A percentile compares a stretch with the other conserved stretches of the same genome.
Evolutionary conservation across 208 protist species (phyloP).

Genomic region (Zelonia costaricensis): DNA sequence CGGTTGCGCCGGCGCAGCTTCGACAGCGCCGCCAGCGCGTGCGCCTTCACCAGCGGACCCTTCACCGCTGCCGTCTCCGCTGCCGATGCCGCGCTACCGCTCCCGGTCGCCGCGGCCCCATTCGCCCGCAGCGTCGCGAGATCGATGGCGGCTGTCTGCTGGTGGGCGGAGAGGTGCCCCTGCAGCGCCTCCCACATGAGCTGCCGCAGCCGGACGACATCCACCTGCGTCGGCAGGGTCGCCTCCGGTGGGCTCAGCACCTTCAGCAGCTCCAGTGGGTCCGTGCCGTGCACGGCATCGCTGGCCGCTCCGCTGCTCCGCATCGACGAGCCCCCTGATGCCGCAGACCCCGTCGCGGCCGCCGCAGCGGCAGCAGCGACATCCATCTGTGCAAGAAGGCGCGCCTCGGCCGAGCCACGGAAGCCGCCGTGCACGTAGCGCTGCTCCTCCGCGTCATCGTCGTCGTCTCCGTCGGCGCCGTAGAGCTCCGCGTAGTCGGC

Average conservation of each 20-base stretch:
- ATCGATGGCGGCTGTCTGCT: conserved; percentile 12
- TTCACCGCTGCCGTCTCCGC: conserved; percentile 1
- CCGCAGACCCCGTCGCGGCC: conserved; percentile 6
- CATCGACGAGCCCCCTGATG: conserved; percentile 12
- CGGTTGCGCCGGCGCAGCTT: conserved; percentile 12
- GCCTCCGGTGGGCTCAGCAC: conserved; percentile 69
- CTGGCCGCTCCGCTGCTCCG: conserved; percentile 20
- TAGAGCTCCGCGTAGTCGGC: conserved; percentile 35
- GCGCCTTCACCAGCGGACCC: conserved; percentile 26
- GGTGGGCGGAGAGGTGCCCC: conserved; percentile 32
- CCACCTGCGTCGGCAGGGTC: conserved; percentile 77
- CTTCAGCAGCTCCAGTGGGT: conserved; percentile 38
- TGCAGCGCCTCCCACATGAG: conserved; percentile 79
- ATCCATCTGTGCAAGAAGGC: conserved; percentile 53
- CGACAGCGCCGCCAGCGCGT: conserved; percentile 29
- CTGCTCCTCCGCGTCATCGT: conserved; percentile 29
- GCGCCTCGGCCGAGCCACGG: conserved; percentile 24
- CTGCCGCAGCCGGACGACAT: conserved; percentile 78
- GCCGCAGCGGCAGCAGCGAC: conserved; percentile 21
- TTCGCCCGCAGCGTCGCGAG: conserved; percentile 6
- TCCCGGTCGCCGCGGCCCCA: neutral
- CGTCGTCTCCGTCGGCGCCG: conserved; percentile 34
- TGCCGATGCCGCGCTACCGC: neutral
- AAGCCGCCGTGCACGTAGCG: conserved; percentile 33
- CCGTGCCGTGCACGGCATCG: conserved; percentile 6